These are phyloP conservation scores for Penicillium hordei DNA, from an alignment of 2,329 filamentous ascomycete species.

Conservation along the genomic window DNA sequence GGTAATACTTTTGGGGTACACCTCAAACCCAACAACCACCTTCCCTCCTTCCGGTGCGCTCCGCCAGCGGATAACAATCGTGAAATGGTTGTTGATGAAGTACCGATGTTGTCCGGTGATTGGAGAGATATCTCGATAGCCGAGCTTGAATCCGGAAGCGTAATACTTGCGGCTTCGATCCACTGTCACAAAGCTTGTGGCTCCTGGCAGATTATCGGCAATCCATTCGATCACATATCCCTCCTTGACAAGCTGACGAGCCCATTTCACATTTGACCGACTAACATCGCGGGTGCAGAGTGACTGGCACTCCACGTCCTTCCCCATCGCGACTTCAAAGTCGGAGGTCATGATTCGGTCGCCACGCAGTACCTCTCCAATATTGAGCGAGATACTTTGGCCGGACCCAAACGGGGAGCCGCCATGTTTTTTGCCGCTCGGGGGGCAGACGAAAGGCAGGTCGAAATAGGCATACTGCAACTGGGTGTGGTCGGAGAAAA, in stretches of 20 bases:
- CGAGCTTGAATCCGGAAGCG: constrained; percentile 84
- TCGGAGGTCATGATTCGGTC: constrained; percentile 84
- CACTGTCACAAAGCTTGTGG: constrained; percentile 82
- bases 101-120: constrained; percentile 62
- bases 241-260: constrained; percentile 69
- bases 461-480: constrained; percentile 91
- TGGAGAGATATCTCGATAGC: constrained; percentile 67
- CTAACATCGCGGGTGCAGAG: constrained; percentile 70
- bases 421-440: constrained; percentile 64
- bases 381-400: constrained; percentile 75
- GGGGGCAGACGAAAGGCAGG: constrained; percentile 81
- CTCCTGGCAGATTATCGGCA: constrained; percentile 84
- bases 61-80: constrained; percentile 77
- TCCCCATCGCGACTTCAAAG: constrained; percentile 74
- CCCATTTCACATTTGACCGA: constrained; percentile 64
- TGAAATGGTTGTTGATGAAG: constrained; percentile 86
- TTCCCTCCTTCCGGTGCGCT: constrained; percentile 70
- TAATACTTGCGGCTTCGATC: constrained; percentile 87
- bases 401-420: constrained; percentile 71
- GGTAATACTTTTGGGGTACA: constrained; percentile 82
- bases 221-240: constrained; percentile 93
- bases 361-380: constrained; percentile 83
- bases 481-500: constrained; percentile 85
- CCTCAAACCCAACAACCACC: constrained; percentile 84
- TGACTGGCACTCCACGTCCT: constrained; percentile 69